These are phyloP conservation scores for Aspergillus niger DNA, from an alignment of 2,329 filamentous ascomycete genomes.

Conservation along the genomic window DNA sequence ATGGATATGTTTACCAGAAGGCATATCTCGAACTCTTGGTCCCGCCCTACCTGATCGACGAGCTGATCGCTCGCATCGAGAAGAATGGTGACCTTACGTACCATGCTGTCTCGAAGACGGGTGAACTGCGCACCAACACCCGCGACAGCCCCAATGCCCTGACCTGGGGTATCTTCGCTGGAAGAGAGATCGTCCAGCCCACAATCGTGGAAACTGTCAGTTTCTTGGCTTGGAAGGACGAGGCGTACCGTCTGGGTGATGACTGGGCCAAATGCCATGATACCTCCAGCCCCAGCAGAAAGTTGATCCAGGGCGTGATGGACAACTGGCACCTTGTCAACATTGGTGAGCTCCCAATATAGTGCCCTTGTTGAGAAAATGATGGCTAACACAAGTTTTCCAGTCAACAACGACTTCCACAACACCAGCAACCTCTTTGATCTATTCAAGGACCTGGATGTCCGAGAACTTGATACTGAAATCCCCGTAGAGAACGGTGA, in stretches of 20 bases:
- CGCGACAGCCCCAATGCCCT: conserved; percentile 90
- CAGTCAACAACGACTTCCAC: conserved; percentile 98
- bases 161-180: conserved; percentile 98
- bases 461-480: conserved; percentile 41
- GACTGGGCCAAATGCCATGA: conserved; percentile 95
- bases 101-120: conserved; percentile 85
- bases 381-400: conserved; percentile 25
- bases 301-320: conserved; percentile 80
- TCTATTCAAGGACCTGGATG: conserved; percentile 72
- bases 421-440: conserved; percentile 78
- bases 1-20: conserved; percentile 98
- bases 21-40: conserved; percentile 92
- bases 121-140: conserved; percentile 81
- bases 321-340: conserved; percentile 92
- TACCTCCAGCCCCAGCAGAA: conserved; percentile 71
- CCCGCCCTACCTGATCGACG: conserved; percentile 73
- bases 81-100: conserved; percentile 82
- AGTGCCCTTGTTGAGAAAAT: conserved; percentile 4
- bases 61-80: conserved; percentile 77
- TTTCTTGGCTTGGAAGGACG: conserved; percentile 98
- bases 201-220: conserved; percentile 99
- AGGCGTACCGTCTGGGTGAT: conserved; percentile 86
- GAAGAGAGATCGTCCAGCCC: conserved; percentile 98
- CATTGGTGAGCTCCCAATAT: conserved; percentile 67
- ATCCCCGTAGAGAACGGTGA: conserved; percentile 23